Evolutionary conservation across 306 rosid species (phyloP).

Genomic region (Medicago ruthenica): DNA sequence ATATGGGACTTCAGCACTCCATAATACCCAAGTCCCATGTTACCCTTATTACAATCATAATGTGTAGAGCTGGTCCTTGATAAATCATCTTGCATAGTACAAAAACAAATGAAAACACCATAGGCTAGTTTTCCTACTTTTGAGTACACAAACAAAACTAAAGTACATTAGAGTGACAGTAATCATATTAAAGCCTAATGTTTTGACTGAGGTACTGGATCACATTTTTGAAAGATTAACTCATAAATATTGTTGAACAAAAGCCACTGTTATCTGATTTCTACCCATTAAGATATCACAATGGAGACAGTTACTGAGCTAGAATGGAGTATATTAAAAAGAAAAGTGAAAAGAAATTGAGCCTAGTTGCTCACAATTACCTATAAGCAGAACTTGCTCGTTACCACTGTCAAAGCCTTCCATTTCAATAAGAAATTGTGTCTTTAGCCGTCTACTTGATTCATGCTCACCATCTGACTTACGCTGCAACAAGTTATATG

Average conservation of each 20-base stretch:
- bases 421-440: constrained; percentile 98
- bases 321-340: not conserved
- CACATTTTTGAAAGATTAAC: constrained; percentile 25
- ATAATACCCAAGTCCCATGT: not conserved
- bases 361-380: constrained; percentile 50
- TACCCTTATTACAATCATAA: constrained; percentile 2
- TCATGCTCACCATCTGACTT: constrained; percentile 98
- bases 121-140: constrained; percentile 17
- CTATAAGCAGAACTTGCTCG: constrained; percentile 91
- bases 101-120: constrained; percentile 21
- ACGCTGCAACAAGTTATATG: constrained; percentile 61
- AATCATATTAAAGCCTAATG: constrained; percentile 5
- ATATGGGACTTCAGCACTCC: not conserved
- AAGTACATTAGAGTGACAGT: constrained; percentile 2
- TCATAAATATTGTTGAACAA: constrained; percentile 4
- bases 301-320: constrained; percentile 8
- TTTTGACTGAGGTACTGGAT: constrained; percentile 22
- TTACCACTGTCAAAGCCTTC: constrained; percentile 91
- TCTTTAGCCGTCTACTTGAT: constrained; percentile 95
- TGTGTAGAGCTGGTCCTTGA: constrained; percentile 6
- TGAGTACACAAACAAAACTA: not conserved
- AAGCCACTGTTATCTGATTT: not conserved
- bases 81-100: constrained; percentile 19
- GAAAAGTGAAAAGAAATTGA: constrained; percentile 24
- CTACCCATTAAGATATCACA: constrained; percentile 2